These are phyloP conservation scores for Puccinia polysora DNA, from an alignment of 1,284 basidiomycete species.

Conservation along the genomic window DNA sequence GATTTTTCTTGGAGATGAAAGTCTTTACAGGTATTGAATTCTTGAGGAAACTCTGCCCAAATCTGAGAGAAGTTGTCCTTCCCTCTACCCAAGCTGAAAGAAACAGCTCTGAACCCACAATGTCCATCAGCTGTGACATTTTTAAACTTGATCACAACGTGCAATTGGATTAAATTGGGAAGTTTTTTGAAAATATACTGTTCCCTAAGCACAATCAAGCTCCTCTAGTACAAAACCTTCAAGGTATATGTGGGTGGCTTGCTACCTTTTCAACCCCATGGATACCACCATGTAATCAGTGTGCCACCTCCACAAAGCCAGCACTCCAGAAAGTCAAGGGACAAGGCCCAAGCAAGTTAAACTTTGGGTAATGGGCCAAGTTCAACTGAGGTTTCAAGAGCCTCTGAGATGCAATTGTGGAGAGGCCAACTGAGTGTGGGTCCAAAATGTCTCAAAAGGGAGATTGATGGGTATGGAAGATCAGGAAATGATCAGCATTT, in stretches of 20 bases:
- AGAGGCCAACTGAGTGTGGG: slow-evolving; percentile 6
- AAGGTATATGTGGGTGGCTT: background rate
- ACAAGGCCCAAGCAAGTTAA: background rate
- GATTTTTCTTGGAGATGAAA: no score
- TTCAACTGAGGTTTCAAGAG: background rate
- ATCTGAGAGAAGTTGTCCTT: no score
- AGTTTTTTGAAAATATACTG: no score
- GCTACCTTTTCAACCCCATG: slow-evolving; percentile 1
- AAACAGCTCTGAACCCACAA: no score
- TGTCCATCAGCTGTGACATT: no score
- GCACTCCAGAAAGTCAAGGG: background rate
- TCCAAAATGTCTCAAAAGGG: background rate
- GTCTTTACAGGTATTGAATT: no score
- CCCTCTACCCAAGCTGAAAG: no score
- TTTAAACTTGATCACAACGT: no score
- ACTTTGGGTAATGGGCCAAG: background rate
- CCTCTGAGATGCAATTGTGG: background rate
- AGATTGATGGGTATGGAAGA: background rate
- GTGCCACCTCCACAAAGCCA: background rate
- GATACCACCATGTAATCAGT: background rate
- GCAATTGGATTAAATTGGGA: no score
- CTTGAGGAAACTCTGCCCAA: no score
- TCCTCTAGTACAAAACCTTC: no score
- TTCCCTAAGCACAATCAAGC: no score
- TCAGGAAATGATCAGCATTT: background rate